phyloP scores from a whole-genome alignment of 1,284 basidiomycete genomes.

The Nidula niveotomentosa region DNA sequence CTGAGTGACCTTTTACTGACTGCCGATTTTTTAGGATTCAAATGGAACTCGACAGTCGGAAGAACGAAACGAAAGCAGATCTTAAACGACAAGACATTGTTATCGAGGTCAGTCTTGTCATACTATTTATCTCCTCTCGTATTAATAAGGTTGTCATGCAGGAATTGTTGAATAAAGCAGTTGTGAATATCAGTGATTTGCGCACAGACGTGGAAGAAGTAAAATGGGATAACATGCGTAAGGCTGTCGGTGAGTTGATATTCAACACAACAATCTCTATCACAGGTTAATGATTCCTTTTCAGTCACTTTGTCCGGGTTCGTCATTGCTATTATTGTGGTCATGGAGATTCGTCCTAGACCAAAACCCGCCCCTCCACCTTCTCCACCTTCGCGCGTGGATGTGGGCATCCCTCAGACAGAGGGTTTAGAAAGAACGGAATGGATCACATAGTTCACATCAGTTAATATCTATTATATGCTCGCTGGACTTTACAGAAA shows the following conservation, averaged over 20 bases:
- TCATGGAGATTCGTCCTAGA: conserved; percentile 63
- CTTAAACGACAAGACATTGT: conserved; percentile 85
- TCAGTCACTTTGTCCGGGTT: conserved; percentile 65
- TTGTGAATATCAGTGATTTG: conserved; percentile 84
- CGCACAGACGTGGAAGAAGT: conserved; percentile 86
- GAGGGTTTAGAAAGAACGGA: conserved; percentile 23
- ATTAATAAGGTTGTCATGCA: conserved; percentile 24
- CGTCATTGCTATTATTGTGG: conserved; percentile 61
- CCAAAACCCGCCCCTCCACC: conserved; percentile 31
- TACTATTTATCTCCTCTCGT: not conserved
- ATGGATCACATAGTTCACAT: conserved; percentile 18
- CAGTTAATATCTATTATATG: not conserved
- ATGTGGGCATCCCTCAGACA: conserved; percentile 14
- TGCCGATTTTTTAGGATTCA: conserved; percentile 63
- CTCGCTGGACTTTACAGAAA: too few species aligned
- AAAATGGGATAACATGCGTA: conserved; percentile 90
- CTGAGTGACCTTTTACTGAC: not conserved
- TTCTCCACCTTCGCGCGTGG: conserved; percentile 15
- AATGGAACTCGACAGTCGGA: conserved; percentile 94
- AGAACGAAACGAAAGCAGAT: conserved; percentile 90
- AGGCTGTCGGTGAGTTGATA: conserved; percentile 71
- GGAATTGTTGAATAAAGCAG: conserved; percentile 87
- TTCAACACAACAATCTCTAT: not conserved
- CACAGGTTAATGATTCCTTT: conserved; percentile 6
- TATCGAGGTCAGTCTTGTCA: conserved; percentile 70